Evolutionary conservation across 1,284 basidiomycete genomes (phyloP).

Genomic region (Ganoderma multipileum): DNA sequence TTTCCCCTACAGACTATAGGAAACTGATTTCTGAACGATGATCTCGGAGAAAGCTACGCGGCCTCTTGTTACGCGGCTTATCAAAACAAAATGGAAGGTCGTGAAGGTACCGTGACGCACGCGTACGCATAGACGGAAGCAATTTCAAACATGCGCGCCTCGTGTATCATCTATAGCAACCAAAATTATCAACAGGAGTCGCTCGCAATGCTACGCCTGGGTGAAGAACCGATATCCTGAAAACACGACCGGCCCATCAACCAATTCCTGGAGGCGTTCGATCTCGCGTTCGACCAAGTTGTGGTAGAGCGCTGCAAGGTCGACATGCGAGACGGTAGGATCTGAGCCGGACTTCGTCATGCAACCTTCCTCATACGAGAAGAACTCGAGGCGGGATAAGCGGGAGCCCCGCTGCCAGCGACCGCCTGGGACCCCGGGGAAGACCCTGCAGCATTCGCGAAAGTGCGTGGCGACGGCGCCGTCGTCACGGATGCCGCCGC

Average conservation of each 20-base stretch:
- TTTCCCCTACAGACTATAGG: too few species aligned
- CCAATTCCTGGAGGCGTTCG: background rate
- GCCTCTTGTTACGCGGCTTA: too few species aligned
- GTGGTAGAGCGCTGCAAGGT: background rate
- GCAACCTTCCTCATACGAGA: background rate
- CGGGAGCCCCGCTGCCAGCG: background rate
- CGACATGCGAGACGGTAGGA: background rate
- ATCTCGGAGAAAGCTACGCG: too few species aligned
- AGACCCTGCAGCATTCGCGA: background rate
- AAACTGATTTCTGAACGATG: too few species aligned
- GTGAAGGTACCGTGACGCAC: too few species aligned
- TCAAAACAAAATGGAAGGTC: too few species aligned
- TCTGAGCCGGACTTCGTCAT: background rate
- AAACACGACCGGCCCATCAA: background rate
- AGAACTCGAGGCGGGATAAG: background rate
- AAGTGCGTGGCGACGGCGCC: background rate
- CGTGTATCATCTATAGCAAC: too few species aligned
- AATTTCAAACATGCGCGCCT: too few species aligned
- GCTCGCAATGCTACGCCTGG: background rate
- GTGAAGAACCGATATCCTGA: background rate
- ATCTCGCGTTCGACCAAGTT: background rate
- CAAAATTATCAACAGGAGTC: too few species aligned
- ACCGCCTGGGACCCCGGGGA: background rate
- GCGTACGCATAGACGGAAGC: too few species aligned
- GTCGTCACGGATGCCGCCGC: background rate